Conservation (phyloP, 805 yeast genomes). For the Yarrowia phangngaensis region DNA sequence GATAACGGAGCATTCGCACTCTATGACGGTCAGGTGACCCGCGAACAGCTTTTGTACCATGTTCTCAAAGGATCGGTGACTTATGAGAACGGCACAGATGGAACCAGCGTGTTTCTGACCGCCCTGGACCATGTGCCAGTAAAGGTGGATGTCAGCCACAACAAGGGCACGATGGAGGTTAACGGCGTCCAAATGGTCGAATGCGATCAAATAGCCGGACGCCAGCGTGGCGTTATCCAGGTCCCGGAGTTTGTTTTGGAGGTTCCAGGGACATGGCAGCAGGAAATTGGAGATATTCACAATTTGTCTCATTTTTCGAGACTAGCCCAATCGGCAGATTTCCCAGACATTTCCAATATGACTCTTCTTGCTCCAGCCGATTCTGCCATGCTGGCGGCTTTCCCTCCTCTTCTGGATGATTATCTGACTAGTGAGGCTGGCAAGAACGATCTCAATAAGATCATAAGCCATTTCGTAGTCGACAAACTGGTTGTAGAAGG, state of each 20-base stretch:
- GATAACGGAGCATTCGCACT: conserved; percentile 66
- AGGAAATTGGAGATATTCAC: not conserved
- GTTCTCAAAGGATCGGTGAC: conserved; percentile 39
- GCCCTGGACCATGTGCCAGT: conserved; percentile 10
- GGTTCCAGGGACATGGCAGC: conserved; percentile 8
- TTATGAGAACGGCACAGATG: conserved; percentile 34
- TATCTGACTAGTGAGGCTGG: conserved; percentile 41
- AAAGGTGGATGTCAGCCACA: not conserved
- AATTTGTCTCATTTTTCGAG: not conserved
- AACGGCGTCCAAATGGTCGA: conserved; percentile 49
- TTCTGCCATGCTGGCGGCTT: conserved; percentile 35
- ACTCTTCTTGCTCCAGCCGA: conserved; percentile 41
- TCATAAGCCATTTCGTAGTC: conserved; percentile 50
- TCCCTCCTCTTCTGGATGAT: conserved; percentile 45
- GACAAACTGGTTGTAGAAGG: conserved; percentile 31
- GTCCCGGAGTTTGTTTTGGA: conserved; percentile 39
- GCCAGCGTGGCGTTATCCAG: conserved; percentile 63
- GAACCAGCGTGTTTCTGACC: conserved; percentile 1
- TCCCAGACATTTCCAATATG: conserved; percentile 5
- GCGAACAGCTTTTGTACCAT: conserved; percentile 36
- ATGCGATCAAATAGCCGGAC: conserved; percentile 54
- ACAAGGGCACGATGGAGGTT: not conserved
- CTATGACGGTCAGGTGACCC: conserved; percentile 28
- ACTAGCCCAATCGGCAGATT: not conserved
- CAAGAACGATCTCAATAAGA: conserved; percentile 27